A percentile compares a stretch with the other conserved stretches of the same genome.
Evolutionary conservation across 202 grass and related monocot genomes (phyloP).

Genomic region (Elaeis oleifera): DNA sequence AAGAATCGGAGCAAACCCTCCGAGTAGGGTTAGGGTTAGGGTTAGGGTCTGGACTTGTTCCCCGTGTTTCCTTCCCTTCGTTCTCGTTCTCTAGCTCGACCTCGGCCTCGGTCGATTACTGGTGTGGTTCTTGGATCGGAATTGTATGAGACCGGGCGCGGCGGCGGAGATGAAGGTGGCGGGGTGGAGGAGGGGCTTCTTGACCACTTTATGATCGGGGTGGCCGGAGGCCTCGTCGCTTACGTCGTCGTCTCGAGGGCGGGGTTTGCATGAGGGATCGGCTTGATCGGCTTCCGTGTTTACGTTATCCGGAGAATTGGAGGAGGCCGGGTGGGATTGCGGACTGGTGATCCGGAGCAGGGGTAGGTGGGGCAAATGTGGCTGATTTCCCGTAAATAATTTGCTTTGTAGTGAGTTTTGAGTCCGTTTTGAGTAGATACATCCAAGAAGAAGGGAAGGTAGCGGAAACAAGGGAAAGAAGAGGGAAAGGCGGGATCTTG

Average conservation of each 20-base stretch:
- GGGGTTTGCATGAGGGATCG: slow-evolving; percentile 1
- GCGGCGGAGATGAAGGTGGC: neutral
- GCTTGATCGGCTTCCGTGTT: neutral
- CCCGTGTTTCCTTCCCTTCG: neutral
- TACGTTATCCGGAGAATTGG: slow-evolving; percentile 4
- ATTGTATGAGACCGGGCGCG: too few species aligned
- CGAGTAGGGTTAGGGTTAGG: slow-evolving; percentile 24
- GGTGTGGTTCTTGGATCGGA: too few species aligned
- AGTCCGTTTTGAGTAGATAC: neutral
- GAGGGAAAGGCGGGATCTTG: slow-evolving; percentile 9
- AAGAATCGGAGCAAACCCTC: slow-evolving; percentile 22
- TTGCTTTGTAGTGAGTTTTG: neutral
- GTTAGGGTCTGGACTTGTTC: slow-evolving; percentile 44
- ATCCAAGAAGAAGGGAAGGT: neutral
- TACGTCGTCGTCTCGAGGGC: neutral
- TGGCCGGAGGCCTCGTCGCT: neutral
- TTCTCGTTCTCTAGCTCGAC: too few species aligned
- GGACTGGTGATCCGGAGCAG: slow-evolving; percentile 6
- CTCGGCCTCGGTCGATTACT: too few species aligned
- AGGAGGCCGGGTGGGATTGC: neutral
- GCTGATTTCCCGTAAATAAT: slow-evolving; percentile 28
- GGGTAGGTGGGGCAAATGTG: slow-evolving; percentile 19
- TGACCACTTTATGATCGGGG: neutral
- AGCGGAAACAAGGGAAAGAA: slow-evolving; percentile 3
- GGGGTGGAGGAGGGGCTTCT: neutral